Evolutionary conservation across 139 green algal species (phyloP), one percentile per base, ranked within the genome.

Genomic region (Chlamydomonas schloesseri): DNA sequence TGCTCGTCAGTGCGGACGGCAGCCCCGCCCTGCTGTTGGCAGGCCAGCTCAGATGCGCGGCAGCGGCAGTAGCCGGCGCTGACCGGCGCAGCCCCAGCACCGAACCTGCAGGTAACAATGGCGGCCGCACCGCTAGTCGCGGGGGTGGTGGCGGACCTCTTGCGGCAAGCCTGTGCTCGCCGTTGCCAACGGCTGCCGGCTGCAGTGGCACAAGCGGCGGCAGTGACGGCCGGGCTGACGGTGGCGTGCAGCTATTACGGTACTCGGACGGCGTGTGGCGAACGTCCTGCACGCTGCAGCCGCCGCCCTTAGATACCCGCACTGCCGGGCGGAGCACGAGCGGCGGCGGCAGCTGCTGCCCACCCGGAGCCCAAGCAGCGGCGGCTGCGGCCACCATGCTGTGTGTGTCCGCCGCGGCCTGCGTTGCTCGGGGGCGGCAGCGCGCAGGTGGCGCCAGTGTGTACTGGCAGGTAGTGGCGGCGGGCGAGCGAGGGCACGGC

Each of bases 391-490:
- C 55, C 18, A 26, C 6, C 55, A 23, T 64, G 42, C 8, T 50
- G 42, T 50, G 67, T 29, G 31, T 15, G 2, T 13, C 31, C 31
- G n/a, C n/a, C 14, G 47, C 42, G 42, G 42, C 42, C 6, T 50
- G 42, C 8, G 42, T 50, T 5, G 42, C 42, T 8, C 42, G 42
- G 8, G 42, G 42, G 42, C 42, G 42, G 42, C 42, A 50, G 42
- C 6, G n/a, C n/a, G n/a, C 6, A 50, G 42, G 42, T 50, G 42
- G 42, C 42, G 42, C 42, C 20, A 4, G 26, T 65, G 55, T 50
- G 47, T 85, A 50, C 64, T 85, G 79, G 79, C 79, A 85, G 79
- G 33, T 85, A 6, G n/a, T 50, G 24, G 79, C 79, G 24, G 79
- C 65, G 21, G 79, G 79, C 5, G 17, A 76, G 14, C 67, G n/a